phyloP scores from a whole-genome alignment of 768 basidiomycete species.

The Arthromyces matolae region DNA sequence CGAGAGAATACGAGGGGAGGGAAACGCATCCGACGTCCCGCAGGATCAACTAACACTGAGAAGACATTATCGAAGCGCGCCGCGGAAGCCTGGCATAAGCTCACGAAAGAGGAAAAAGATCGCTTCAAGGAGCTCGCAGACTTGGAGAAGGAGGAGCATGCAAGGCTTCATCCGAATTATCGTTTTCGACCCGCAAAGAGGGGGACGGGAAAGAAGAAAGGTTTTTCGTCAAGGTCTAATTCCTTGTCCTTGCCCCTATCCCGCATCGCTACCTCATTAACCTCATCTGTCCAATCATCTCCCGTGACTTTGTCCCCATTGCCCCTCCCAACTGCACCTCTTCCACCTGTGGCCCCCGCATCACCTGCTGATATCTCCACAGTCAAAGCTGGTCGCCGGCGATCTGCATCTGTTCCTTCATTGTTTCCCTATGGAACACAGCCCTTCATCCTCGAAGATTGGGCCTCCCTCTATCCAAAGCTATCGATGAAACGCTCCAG shows the following conservation, averaged over 20 bases:
- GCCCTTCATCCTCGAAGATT: slow-evolving; percentile 3
- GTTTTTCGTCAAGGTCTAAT: slow-evolving; percentile 19
- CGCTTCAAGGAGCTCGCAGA: slow-evolving; percentile 53
- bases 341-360: slow-evolving; percentile 2
- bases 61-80: slow-evolving; percentile 75
- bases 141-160: slow-evolving; percentile 54
- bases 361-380: slow-evolving; percentile 16
- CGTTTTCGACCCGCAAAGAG: slow-evolving; percentile 56
- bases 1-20: slow-evolving; percentile 39
- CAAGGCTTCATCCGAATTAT: slow-evolving; percentile 56
- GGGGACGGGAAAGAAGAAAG: slow-evolving; percentile 20
- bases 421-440: slow-evolving; percentile 15
- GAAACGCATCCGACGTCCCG: slow-evolving; percentile 31
- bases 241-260: slow-evolving; percentile 6
- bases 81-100: slow-evolving; percentile 67
- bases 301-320: neutral
- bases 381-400: slow-evolving; percentile 24
- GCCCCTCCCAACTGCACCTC: slow-evolving; percentile 1
- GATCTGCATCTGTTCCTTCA: slow-evolving; percentile 32
- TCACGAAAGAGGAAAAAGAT: slow-evolving; percentile 44
- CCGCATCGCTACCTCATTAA: no score
- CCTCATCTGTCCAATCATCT: no score
- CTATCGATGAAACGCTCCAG: slow-evolving; percentile 17
- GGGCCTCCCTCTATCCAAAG: slow-evolving; percentile 7
- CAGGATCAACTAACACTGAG: slow-evolving; percentile 32